phyloP scores from a whole-genome alignment of 2,329 filamentous ascomycete genomes.

The Nannizziopsis arthrosporioides region DNA sequence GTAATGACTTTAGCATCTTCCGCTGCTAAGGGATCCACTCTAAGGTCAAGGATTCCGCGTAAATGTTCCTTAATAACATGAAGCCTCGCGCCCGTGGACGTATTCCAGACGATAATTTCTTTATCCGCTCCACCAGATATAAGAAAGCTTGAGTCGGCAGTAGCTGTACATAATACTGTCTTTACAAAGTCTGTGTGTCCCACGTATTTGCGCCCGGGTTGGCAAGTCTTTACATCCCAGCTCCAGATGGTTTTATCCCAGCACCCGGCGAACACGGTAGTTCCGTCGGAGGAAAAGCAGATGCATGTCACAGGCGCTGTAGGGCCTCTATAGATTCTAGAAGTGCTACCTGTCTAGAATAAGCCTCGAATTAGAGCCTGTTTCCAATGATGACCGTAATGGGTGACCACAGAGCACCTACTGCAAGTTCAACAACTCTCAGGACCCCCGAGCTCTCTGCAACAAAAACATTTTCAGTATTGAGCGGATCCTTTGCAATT shows the following conservation, averaged over 20 bases:
- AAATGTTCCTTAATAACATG: constrained; percentile 67
- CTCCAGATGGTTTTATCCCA: constrained; percentile 93
- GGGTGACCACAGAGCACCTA: constrained; percentile 39
- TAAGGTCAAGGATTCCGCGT: constrained; percentile 68
- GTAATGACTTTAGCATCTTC: constrained; percentile 35
- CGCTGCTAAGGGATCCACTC: constrained; percentile 56
- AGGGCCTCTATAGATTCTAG: constrained; percentile 56
- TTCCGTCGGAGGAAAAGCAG: constrained; percentile 49
- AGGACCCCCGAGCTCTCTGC: constrained; percentile 80
- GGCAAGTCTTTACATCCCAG: constrained; percentile 55
- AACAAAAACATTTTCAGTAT: constrained; percentile 55
- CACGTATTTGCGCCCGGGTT: constrained; percentile 48
- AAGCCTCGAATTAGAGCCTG: constrained; percentile 1
- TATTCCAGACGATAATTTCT: constrained; percentile 75
- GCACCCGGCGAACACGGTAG: constrained; percentile 65
- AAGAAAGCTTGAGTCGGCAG: constrained; percentile 52
- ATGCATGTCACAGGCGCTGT: constrained; percentile 69
- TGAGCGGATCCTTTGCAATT: constrained; percentile 54
- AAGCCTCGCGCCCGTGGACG: constrained; percentile 53
- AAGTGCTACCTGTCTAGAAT: constrained; percentile 34
- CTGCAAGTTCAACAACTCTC: constrained; percentile 61
- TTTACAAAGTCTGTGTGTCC: constrained; percentile 92
- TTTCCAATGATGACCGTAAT: neutral
- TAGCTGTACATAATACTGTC: constrained; percentile 51
- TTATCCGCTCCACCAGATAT: constrained; percentile 68